Evolutionary conservation across 2,329 filamentous ascomycete genomes (phyloP).

Genomic region (Calonectria montana): DNA sequence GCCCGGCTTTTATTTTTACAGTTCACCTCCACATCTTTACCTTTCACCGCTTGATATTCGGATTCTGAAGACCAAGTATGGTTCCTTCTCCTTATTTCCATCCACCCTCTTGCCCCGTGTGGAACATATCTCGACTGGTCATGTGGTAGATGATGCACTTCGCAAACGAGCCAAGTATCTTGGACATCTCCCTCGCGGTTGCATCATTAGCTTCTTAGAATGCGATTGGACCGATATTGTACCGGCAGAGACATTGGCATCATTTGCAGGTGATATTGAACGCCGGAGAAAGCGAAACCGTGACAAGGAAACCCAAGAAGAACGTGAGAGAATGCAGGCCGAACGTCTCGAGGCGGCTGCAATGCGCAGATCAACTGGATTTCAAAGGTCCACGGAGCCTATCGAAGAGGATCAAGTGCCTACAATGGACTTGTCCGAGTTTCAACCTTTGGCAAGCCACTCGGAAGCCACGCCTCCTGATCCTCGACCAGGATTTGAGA

Average conservation of each 20-base stretch:
- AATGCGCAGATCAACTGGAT: constrained; percentile 63
- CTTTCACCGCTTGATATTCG: constrained; percentile 91
- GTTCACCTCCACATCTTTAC: constrained; percentile 87
- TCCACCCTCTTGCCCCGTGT: constrained; percentile 87
- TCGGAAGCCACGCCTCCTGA: constrained; percentile 66
- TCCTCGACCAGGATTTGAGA: constrained; percentile 71
- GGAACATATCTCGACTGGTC: constrained; percentile 88
- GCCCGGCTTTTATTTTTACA: constrained; percentile 85
- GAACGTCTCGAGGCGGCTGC: constrained; percentile 82
- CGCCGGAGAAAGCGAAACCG: constrained; percentile 79
- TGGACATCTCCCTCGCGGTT: constrained; percentile 87
- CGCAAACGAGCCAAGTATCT: constrained; percentile 89
- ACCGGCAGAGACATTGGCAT: constrained; percentile 76
- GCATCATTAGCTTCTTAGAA: constrained; percentile 89
- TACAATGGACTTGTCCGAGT: constrained; percentile 68
- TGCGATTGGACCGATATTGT: constrained; percentile 97
- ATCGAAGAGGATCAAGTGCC: constrained; percentile 52
- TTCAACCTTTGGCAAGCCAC: constrained; percentile 69
- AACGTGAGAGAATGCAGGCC: constrained; percentile 84
- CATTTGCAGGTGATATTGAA: constrained; percentile 82
- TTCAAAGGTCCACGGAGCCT: constrained; percentile 51
- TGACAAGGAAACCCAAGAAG: constrained; percentile 87
- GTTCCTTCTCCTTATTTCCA: constrained; percentile 83
- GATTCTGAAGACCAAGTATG: constrained; percentile 90
- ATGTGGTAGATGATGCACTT: constrained; percentile 86